Conservation (phyloP, 805 yeast genomes). For the Diddensiella caesifluorescens region DNA sequence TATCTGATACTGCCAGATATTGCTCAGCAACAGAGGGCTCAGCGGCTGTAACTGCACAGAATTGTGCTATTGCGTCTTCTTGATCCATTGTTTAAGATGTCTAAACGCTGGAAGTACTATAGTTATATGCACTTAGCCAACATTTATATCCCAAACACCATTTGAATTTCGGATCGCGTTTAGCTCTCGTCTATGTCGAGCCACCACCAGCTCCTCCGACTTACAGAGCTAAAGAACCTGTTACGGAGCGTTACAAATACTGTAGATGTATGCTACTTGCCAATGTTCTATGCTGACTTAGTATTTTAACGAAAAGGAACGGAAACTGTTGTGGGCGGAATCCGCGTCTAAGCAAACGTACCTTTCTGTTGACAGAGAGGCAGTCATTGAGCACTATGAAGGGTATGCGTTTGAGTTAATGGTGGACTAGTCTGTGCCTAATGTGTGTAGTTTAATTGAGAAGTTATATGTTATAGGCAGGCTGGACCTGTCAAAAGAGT, state of each 20-base stretch:
- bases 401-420: constrained; percentile 6
- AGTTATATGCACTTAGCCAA: no score
- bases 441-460: constrained; percentile 21
- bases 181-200: no score
- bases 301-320: no score
- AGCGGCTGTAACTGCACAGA: constrained; percentile 78
- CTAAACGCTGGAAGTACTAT: no score
- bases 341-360: constrained; percentile 3
- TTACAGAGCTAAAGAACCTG: no score
- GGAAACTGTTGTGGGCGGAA: constrained; percentile 1
- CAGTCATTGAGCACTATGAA: constrained; percentile 18
- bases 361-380: constrained; percentile 14
- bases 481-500: constrained; percentile 25
- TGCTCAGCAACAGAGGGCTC: constrained; percentile 66
- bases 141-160: no score
- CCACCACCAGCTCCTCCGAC: no score
- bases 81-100: constrained; percentile 22
- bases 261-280: no score
- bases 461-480: constrained; percentile 29
- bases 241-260: no score
- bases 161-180: no score
- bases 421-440: not conserved
- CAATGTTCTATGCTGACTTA: no score
- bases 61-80: constrained; percentile 48
- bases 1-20: constrained; percentile 72